phyloP scores from a whole-genome alignment of 345 rosid species.

The Firmiana major region DNA sequence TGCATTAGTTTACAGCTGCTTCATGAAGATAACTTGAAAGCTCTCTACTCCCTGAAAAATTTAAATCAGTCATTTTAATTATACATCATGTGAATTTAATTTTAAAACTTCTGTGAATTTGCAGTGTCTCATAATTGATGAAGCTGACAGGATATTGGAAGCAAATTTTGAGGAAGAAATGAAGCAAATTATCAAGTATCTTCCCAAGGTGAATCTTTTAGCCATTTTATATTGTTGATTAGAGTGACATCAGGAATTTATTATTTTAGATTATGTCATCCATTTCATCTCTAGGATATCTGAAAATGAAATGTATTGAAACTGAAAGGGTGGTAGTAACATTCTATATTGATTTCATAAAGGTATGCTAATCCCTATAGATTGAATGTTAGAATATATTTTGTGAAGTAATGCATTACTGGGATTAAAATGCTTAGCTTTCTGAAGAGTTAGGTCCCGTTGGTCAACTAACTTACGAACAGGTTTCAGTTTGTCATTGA shows the following conservation, averaged over 20 bases:
- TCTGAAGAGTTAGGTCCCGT: background rate
- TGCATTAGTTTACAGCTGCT: too few species aligned
- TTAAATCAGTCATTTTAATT: too few species aligned
- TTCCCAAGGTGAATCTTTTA: conserved; percentile 64
- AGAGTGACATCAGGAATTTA: background rate
- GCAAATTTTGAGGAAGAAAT: conserved; percentile 98
- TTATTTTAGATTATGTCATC: background rate
- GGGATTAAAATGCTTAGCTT: background rate
- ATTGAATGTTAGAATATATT: background rate
- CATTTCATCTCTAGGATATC: background rate
- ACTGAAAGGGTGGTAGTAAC: background rate
- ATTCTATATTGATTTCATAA: too few species aligned
- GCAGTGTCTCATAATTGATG: conserved; percentile 92
- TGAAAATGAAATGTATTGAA: background rate
- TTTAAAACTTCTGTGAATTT: conserved; percentile 8
- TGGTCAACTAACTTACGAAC: background rate
- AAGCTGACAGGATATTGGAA: conserved; percentile 97
- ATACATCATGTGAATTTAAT: too few species aligned
- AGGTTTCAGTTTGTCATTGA: too few species aligned
- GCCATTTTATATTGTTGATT: conserved; percentile 4
- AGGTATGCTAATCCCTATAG: background rate
- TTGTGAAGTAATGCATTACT: background rate
- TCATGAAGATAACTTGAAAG: too few species aligned
- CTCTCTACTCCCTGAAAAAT: too few species aligned
- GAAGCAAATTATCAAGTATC: conserved; percentile 82